Evolutionary conservation across 768 basidiomycete species (phyloP).

Genomic region (Lactarius trivialis): DNA sequence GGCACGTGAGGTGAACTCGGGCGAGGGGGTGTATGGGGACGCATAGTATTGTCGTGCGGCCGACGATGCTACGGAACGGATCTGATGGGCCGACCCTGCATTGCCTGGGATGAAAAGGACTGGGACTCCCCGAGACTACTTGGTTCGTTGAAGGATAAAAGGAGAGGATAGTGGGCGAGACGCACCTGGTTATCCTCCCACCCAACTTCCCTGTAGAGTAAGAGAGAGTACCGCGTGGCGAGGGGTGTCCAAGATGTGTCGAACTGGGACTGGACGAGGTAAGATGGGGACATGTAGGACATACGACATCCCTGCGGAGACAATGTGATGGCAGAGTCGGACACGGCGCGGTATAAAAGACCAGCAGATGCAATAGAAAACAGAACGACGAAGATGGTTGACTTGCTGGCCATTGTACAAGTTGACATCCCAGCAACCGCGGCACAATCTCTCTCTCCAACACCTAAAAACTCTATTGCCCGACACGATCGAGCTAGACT

Average conservation of each 20-base stretch:
- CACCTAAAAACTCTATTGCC: too few species aligned
- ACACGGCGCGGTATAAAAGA: slow-evolving; percentile 12
- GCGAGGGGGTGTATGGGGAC: slow-evolving; percentile 48
- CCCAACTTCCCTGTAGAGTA: slow-evolving; percentile 82
- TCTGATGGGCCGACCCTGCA: slow-evolving; percentile 91
- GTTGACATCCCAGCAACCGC: too few species aligned
- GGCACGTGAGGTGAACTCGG: slow-evolving; percentile 42
- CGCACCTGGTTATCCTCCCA: slow-evolving; percentile 66
- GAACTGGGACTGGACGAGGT: slow-evolving; percentile 64
- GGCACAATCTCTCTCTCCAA: too few species aligned
- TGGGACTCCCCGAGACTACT: slow-evolving; percentile 53
- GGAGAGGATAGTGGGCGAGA: slow-evolving; percentile 9
- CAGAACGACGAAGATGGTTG: slow-evolving; percentile 5
- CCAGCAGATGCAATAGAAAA: slow-evolving; percentile 3
- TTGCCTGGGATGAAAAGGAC: slow-evolving; percentile 97
- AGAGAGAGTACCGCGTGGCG: slow-evolving; percentile 72
- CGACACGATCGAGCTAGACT: too few species aligned
- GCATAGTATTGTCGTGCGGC: slow-evolving; percentile 75
- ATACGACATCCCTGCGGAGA: slow-evolving; percentile 92
- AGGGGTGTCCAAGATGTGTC: slow-evolving; percentile 65
- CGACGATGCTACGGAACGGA: slow-evolving; percentile 90
- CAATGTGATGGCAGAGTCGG: slow-evolving; percentile 29
- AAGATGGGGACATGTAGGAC: slow-evolving; percentile 95
- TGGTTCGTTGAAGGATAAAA: slow-evolving; percentile 5
- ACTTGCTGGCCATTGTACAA: slow-evolving; percentile 3